Evolutionary conservation across 768 basidiomycete species (phyloP), one percentile per base, ranked within the genome.

Genomic region (Psilocybe subaeruginosa): DNA sequence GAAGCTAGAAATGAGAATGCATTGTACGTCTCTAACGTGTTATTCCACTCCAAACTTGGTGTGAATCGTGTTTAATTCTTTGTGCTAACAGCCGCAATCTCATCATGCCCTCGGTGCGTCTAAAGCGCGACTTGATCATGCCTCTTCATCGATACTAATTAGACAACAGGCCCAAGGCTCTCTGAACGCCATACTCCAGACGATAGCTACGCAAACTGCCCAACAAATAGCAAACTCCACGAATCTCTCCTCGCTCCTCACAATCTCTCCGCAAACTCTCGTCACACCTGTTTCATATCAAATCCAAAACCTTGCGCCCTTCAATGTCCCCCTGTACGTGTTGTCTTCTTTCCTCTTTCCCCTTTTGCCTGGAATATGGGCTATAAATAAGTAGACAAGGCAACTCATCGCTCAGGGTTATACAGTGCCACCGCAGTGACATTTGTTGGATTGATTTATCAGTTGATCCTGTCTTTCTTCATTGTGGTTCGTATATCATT

Each of bases 1-100:
- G 78, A 81, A 62, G 87, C 82, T 19, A 77, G 87, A 30, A 88
- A 82, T 51, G 87, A 87, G 63, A 84, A 82, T 61, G 80, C 78
- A 16, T 89, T 77, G 88, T 89, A 68, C 71, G 85, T 70, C 17
- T 17, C 29, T 33, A 30, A 5, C 55, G 51, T 14, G 33, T 48
- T 17, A 23, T 35, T 50, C 9, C 4, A 48, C 19, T n/a, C 11
- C 19, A 16, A n/a, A 12, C 23, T 54, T 33, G 41, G 11, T 43
- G 4, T 0, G n/a, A 43, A 8, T 19, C 14, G 12, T 29, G 29
- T 35, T 14, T 59, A 7, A 54, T n/a, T 7, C 17, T 23, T 31
- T 43, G 14, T 19, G 0, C 16, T 9, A 33, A 35, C 35, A 78
- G 79, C 63, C 77, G 78, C n/a, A 60, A 49, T 45, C 46, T 80